These are phyloP conservation scores for Paramecium pentaurelia DNA, from an alignment of 73 alveolate species.

Conservation along the genomic window DNA sequence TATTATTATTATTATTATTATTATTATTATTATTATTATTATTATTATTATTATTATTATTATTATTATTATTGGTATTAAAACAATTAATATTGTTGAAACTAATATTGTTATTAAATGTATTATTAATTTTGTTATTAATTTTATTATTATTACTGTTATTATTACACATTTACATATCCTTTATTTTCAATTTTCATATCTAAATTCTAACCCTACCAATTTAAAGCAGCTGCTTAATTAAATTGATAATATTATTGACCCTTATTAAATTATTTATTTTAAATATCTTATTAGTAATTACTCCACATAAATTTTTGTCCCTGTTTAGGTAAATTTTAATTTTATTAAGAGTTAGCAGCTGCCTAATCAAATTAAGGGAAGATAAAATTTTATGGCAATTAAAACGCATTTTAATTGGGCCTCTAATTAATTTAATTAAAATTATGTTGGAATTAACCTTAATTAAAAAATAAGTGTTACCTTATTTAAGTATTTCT, in stretches of 20 bases:
- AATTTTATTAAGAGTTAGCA: not conserved
- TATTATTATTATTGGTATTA: no score
- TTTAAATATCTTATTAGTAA: not conserved
- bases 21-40: no score
- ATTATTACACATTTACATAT: not conserved
- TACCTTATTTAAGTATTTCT: not conserved
- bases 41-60: no score
- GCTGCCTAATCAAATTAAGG: not conserved
- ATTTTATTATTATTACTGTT: no score
- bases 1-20: no score
- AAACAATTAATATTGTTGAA: no score
- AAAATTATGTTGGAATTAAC: not conserved
- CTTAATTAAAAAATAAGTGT: not conserved
- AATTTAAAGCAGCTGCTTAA: not conserved
- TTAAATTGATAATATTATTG: not conserved
- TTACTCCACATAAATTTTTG: not conserved
- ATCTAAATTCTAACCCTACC: not conserved
- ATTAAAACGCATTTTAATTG: not conserved
- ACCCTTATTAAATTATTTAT: no score
- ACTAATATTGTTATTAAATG: no score
- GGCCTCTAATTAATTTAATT: not conserved
- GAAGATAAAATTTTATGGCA: not conserved
- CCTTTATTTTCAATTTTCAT: not conserved
- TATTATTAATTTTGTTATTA: no score
- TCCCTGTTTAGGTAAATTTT: not conserved